Evolutionary conservation across 768 basidiomycete genomes (phyloP).

Genomic region (Suillus clintonianus): DNA sequence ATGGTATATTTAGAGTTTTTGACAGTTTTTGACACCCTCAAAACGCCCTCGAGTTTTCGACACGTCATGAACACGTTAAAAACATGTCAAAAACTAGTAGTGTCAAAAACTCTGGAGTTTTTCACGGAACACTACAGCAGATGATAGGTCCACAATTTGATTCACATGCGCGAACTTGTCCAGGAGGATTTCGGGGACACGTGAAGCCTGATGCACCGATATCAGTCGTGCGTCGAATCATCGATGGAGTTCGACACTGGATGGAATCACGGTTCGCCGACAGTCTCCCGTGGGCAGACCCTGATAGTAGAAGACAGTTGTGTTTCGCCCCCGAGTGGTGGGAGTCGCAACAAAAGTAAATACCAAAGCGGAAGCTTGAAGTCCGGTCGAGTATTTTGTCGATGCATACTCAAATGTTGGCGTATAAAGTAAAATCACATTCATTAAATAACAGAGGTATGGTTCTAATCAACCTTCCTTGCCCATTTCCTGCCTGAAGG

Average conservation of each 20-base stretch:
- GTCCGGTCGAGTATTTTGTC: not conserved
- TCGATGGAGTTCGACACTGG: not conserved
- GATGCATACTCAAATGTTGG: not conserved
- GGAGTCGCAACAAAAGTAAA: not conserved
- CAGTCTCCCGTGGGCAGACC: not conserved
- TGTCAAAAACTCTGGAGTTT: no score
- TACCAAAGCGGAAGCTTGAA: not conserved
- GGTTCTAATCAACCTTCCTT: constrained; percentile 66
- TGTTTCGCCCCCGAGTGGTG: not conserved
- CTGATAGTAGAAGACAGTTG: not conserved
- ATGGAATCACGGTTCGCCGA: not conserved
- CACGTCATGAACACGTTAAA: no score
- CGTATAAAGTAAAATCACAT: not conserved
- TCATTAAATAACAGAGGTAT: constrained; percentile 10
- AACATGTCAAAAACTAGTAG: no score
- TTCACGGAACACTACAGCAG: no score
- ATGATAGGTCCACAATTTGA: not conserved
- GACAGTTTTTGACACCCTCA: no score
- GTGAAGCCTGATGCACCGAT: not conserved
- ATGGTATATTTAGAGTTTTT: no score
- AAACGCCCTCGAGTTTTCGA: no score
- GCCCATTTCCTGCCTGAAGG: constrained; percentile 69
- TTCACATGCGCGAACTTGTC: not conserved
- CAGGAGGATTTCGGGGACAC: not conserved
- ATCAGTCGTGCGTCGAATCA: not conserved